These are phyloP conservation scores for Trichomonascus vanleenenianus DNA, from an alignment of 805 yeast genomes.

Conservation along the genomic window DNA sequence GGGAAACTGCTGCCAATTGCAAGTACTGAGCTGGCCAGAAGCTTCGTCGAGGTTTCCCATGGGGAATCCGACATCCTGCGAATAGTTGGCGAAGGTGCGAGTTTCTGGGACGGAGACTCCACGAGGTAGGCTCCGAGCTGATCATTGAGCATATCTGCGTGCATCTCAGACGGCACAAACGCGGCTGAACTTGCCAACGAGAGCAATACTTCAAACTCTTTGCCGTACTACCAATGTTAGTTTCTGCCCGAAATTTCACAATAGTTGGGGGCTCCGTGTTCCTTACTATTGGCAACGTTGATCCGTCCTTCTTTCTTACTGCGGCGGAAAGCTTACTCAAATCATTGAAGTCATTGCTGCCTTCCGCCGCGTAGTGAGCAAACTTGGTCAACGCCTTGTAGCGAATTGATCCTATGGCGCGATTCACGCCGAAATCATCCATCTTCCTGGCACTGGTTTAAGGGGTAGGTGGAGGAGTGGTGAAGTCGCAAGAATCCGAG, in stretches of 20 bases:
- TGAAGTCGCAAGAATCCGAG: not conserved
- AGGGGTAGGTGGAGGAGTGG: not conserved
- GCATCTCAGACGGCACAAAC: conserved; percentile 29
- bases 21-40: conserved; percentile 29
- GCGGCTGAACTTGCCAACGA: conserved; percentile 46
- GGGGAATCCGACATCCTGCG: conserved; percentile 32
- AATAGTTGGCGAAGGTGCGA: conserved; percentile 24
- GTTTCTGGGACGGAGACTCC: conserved; percentile 38
- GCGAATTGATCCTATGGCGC: conserved; percentile 28
- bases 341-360: not conserved
- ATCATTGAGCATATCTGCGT: conserved; percentile 37
- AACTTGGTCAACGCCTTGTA: conserved; percentile 33
- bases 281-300: conserved; percentile 20
- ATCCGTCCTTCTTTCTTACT: conserved; percentile 17
- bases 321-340: not conserved
- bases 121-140: conserved; percentile 41
- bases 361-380: conserved; percentile 18
- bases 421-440: conserved; percentile 28
- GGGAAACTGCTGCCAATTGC: conserved; percentile 23
- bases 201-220: conserved; percentile 44
- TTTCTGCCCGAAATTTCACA: too few relatives aligned
- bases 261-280: too few relatives aligned
- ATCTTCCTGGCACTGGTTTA: not conserved
- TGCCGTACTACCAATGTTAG: conserved; percentile 10
- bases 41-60: conserved; percentile 35